These are phyloP conservation scores for Volvox reticuliferus DNA, from an alignment of 139 green algal species.

Conservation along the genomic window DNA sequence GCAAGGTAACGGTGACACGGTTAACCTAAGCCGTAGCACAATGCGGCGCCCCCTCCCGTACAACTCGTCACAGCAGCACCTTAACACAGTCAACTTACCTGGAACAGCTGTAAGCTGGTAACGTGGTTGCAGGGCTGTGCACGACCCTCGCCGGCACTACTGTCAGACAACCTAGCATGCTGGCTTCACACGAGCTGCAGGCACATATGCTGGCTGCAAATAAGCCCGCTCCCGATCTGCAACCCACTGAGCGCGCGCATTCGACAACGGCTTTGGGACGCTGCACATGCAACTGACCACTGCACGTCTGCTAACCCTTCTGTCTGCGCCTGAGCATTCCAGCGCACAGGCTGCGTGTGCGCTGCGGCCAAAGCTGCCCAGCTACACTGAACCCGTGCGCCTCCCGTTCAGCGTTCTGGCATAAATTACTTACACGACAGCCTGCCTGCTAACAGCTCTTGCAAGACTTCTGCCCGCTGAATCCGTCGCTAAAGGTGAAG, in stretches of 20 bases:
- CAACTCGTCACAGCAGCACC: neutral
- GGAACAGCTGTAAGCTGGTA: slow-evolving; percentile 6
- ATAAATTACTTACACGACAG: neutral
- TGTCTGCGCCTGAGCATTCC: neutral
- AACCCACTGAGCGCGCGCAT: neutral
- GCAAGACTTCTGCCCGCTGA: neutral
- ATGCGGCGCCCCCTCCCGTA: no score
- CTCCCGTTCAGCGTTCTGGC: slow-evolving; percentile 1
- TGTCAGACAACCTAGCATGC: neutral
- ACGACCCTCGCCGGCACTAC: neutral
- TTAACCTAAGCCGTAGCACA: no score
- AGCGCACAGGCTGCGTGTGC: slow-evolving; percentile 11
- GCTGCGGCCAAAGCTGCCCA: neutral
- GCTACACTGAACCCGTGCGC: slow-evolving; percentile 2
- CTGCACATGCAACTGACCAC: slow-evolving; percentile 19
- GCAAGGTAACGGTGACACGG: neutral
- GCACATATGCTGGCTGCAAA: neutral
- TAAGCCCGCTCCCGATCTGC: neutral
- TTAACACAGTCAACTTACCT: slow-evolving; percentile 10
- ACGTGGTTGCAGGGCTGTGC: neutral
- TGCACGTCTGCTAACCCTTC: neutral
- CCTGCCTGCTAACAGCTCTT: neutral
- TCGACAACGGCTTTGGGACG: neutral
- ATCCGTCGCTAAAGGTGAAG: neutral
- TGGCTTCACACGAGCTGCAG: neutral